Conservation (phyloP, 2,329 filamentous ascomycete genomes). For the Fusarium bactridioides region DNA sequence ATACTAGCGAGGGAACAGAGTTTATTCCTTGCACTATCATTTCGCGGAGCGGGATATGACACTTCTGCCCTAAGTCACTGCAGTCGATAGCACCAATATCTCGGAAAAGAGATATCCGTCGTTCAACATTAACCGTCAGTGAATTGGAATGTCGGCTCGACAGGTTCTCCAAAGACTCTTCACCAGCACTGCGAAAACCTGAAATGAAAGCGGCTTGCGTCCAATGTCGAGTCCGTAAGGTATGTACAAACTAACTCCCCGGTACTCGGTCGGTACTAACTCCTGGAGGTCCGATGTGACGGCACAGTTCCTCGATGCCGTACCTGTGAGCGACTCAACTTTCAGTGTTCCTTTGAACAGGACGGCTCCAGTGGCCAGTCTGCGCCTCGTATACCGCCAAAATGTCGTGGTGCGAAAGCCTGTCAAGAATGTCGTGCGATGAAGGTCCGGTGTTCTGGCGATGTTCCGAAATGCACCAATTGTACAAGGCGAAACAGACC, state of each 20-base stretch:
- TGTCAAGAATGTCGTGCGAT: constrained; percentile 39
- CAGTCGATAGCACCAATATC: neutral
- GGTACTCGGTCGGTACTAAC: constrained; percentile 39
- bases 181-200: neutral
- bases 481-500: constrained; percentile 37
- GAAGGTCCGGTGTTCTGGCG: constrained; percentile 42
- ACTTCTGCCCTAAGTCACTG: neutral
- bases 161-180: neutral
- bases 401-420: constrained; percentile 40
- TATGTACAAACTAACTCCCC: constrained; percentile 10
- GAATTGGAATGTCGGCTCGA: neutral
- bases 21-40: neutral
- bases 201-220: constrained; percentile 42
- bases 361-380: constrained; percentile 36
- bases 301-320: constrained; percentile 38
- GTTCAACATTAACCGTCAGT: neutral
- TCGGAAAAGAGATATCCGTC: neutral
- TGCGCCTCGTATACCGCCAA: constrained; percentile 38
- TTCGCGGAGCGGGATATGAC: neutral
- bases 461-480: constrained; percentile 37
- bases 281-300: constrained; percentile 42
- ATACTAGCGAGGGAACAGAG: neutral
- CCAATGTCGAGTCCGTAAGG: constrained; percentile 43
- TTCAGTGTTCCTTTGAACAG: constrained; percentile 42
- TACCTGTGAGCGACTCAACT: constrained; percentile 39